These are phyloP conservation scores for Ramaria rubella DNA, from an alignment of 768 basidiomycete species.

Conservation along the genomic window DNA sequence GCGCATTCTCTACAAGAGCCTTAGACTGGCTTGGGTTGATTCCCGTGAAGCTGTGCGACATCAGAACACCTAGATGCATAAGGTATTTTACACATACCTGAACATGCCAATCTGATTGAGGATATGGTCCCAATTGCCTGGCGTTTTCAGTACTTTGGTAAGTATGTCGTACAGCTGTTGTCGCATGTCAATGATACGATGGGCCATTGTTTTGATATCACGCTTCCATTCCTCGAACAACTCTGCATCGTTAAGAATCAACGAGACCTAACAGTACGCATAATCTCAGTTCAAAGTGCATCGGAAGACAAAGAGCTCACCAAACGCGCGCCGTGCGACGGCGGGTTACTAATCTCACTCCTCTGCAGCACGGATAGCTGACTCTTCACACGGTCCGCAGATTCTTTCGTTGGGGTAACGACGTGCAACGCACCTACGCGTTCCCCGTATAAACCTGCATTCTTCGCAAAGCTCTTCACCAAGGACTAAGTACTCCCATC, in stretches of 20 bases:
- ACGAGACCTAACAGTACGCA: conserved; percentile 45
- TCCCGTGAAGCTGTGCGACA: conserved; percentile 68
- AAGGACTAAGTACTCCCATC: neutral
- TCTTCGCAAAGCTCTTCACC: conserved; percentile 92
- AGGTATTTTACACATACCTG: conserved; percentile 48
- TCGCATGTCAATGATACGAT: conserved; percentile 89
- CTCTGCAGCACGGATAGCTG: conserved; percentile 89
- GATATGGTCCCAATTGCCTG: conserved; percentile 96
- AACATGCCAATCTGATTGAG: conserved; percentile 97
- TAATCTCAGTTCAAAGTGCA: neutral
- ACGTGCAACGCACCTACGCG: conserved; percentile 92
- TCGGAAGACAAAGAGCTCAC: conserved; percentile 35
- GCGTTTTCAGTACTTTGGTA: conserved; percentile 74
- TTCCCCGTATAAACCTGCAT: conserved; percentile 92
- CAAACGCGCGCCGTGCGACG: conserved; percentile 82
- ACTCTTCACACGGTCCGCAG: conserved; percentile 68
- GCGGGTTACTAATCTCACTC: conserved; percentile 94
- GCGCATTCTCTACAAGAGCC: conserved; percentile 60
- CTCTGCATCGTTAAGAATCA: conserved; percentile 69
- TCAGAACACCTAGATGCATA: conserved; percentile 12
- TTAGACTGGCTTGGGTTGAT: conserved; percentile 60
- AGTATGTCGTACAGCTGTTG: conserved; percentile 66
- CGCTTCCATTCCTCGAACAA: conserved; percentile 85
- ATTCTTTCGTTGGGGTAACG: conserved; percentile 55
- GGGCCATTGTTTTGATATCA: conserved; percentile 90